Evolutionary conservation across 2,329 filamentous ascomycete species (phyloP).

Genomic region (Ophiocordyceps unilateralis): DNA sequence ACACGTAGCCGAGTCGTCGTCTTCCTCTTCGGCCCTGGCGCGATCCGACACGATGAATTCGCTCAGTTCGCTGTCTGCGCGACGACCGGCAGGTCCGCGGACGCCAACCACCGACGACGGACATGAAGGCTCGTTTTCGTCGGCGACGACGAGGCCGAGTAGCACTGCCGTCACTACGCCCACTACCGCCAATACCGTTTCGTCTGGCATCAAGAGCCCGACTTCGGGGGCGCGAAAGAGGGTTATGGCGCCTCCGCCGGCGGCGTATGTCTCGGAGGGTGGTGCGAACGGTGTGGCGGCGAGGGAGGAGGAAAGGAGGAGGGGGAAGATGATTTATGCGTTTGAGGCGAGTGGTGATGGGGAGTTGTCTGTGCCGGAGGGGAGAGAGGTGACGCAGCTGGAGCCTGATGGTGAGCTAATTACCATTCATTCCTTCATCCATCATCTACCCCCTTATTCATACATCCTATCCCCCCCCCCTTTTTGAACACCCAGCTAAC

Average conservation of each 20-base stretch:
- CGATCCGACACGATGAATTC: constrained; percentile 83
- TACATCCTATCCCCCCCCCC: no score
- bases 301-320: constrained; percentile 28
- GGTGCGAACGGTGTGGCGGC: constrained; percentile 21
- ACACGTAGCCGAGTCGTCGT: constrained; percentile 42
- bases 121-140: constrained; percentile 6
- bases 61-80: constrained; percentile 66
- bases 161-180: constrained; percentile 8
- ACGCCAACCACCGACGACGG: constrained; percentile 33
- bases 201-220: constrained; percentile 7
- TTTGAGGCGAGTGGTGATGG: constrained; percentile 71
- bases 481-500: neutral
- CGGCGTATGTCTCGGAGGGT: constrained; percentile 59
- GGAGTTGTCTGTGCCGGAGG: constrained; percentile 66
- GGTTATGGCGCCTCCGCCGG: constrained; percentile 73
- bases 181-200: constrained; percentile 2
- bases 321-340: constrained; percentile 75
- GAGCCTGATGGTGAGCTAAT: constrained; percentile 66
- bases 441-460: no score
- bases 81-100: constrained; percentile 34
- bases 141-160: neutral
- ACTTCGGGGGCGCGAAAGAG: constrained; percentile 34
- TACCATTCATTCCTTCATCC: neutral
- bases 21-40: constrained; percentile 51
- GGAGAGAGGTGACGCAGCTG: constrained; percentile 57